Evolutionary conservation across 2,329 filamentous ascomycete species (phyloP).

Genomic region (Diplodia mutila): DNA sequence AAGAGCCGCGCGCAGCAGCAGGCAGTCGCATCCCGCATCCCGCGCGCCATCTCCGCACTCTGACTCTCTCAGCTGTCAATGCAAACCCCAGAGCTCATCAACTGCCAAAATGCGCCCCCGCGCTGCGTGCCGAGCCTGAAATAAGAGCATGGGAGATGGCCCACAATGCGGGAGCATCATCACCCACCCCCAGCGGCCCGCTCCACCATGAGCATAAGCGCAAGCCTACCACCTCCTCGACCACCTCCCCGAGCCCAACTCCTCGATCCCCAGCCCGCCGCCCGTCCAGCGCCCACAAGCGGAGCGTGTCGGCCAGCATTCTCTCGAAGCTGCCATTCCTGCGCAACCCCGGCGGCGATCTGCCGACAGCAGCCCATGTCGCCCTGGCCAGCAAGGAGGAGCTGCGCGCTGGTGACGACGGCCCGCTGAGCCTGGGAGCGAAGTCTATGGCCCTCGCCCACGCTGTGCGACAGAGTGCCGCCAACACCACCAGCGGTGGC

Average conservation of each 20-base stretch:
- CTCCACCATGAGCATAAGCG: conserved; percentile 3
- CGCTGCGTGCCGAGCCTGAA: not conserved
- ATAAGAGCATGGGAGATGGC: conserved; percentile 35
- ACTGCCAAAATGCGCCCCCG: conserved; percentile 10
- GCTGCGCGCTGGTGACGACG: conserved; percentile 10
- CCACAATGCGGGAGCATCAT: conserved; percentile 3
- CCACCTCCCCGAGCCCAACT: not conserved
- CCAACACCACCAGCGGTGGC: conserved; percentile 35
- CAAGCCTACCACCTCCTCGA: not conserved
- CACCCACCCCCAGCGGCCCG: conserved; percentile 1
- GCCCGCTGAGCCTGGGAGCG: not conserved
- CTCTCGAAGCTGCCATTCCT: conserved; percentile 73
- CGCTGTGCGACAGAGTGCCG: conserved; percentile 50
- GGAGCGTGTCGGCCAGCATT: conserved; percentile 66
- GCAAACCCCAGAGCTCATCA: not conserved
- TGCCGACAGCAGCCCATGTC: conserved; percentile 16
- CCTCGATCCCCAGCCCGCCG: not conserved
- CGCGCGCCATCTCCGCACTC: not conserved
- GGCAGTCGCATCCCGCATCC: not conserved
- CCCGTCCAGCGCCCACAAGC: conserved; percentile 46
- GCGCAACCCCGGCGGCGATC: conserved; percentile 50
- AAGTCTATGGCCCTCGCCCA: conserved; percentile 45
- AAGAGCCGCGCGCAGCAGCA: not conserved
- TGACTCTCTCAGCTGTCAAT: not conserved
- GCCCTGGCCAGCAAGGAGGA: conserved; percentile 26